Conservation (phyloP, 2,329 filamentous ascomycete species). For the Aspergillus luchuensis region DNA sequence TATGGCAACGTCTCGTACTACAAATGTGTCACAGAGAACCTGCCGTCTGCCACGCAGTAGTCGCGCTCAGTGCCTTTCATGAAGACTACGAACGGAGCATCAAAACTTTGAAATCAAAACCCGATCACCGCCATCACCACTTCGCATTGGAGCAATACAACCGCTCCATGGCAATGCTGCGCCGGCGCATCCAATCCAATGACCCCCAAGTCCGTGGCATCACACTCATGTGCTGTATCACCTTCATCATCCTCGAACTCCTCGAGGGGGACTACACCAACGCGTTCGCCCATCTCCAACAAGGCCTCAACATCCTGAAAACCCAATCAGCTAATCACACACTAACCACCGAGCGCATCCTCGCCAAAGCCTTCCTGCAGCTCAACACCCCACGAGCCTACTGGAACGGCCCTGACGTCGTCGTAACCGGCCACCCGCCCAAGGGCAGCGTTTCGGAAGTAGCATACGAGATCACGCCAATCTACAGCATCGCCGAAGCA, state of each 20-base stretch:
- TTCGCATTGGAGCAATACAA: constrained; percentile 13
- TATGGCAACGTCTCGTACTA: constrained; percentile 11
- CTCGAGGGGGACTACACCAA: not conserved
- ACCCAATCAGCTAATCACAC: not conserved
- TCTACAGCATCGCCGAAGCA: not conserved
- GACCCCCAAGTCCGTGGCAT: constrained; percentile 11
- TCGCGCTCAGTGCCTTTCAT: constrained; percentile 12
- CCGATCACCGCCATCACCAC: not conserved
- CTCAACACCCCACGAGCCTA: not conserved
- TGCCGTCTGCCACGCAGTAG: constrained; percentile 14
- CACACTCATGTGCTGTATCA: constrained; percentile 12
- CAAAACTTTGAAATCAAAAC: not conserved
- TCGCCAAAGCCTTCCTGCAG: not conserved
- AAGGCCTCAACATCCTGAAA: not conserved
- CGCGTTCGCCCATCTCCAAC: not conserved
- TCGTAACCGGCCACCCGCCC: not conserved
- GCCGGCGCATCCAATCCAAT: not conserved
- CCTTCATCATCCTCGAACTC: not conserved
- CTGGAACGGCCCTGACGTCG: not conserved
- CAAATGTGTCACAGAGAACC: constrained; percentile 9
- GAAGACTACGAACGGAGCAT: not conserved
- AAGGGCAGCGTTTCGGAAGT: not conserved
- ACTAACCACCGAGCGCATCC: not conserved
- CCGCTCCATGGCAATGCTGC: constrained; percentile 4
- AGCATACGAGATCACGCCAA: not conserved